Evolutionary conservation across 2,329 filamentous ascomycete species (phyloP).

Genomic region (Leptographium radiaticola): DNA sequence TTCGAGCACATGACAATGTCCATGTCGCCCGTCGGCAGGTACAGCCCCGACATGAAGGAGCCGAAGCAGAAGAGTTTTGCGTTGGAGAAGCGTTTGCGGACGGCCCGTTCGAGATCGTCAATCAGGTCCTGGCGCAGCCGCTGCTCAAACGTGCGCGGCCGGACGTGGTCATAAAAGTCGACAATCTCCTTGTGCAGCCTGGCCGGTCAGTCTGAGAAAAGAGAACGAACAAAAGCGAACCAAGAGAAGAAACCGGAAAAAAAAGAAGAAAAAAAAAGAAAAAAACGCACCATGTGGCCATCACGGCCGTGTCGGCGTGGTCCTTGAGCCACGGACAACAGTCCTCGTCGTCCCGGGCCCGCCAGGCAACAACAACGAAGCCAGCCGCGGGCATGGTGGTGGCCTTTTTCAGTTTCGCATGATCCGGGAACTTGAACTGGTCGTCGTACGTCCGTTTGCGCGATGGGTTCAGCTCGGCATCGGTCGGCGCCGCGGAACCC

Average conservation of each 20-base stretch:
- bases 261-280: neutral
- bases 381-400: slow-evolving; percentile 37
- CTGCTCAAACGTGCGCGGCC: slow-evolving; percentile 65
- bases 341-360: slow-evolving; percentile 25
- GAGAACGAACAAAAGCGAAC: neutral
- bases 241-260: neutral
- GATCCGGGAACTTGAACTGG: slow-evolving; percentile 44
- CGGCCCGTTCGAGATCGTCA: slow-evolving; percentile 46
- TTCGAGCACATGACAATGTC: slow-evolving; percentile 68
- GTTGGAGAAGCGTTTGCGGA: slow-evolving; percentile 44
- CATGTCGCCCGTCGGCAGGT: slow-evolving; percentile 70
- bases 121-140: slow-evolving; percentile 61
- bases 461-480: slow-evolving; percentile 20
- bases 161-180: slow-evolving; percentile 79
- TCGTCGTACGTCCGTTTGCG: slow-evolving; percentile 67
- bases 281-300: slow-evolving; percentile 42
- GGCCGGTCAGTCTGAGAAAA: neutral
- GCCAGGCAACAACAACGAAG: slow-evolving; percentile 39
- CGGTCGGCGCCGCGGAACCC: neutral
- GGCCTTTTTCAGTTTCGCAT: slow-evolving; percentile 36
- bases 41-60: slow-evolving; percentile 79
- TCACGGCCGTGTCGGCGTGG: slow-evolving; percentile 38
- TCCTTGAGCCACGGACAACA: slow-evolving; percentile 53
- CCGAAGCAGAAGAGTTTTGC: slow-evolving; percentile 67
- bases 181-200: slow-evolving; percentile 83